Evolutionary conservation across 2,329 filamentous ascomycete genomes (phyloP).

Genomic region (Colletotrichum magnum): DNA sequence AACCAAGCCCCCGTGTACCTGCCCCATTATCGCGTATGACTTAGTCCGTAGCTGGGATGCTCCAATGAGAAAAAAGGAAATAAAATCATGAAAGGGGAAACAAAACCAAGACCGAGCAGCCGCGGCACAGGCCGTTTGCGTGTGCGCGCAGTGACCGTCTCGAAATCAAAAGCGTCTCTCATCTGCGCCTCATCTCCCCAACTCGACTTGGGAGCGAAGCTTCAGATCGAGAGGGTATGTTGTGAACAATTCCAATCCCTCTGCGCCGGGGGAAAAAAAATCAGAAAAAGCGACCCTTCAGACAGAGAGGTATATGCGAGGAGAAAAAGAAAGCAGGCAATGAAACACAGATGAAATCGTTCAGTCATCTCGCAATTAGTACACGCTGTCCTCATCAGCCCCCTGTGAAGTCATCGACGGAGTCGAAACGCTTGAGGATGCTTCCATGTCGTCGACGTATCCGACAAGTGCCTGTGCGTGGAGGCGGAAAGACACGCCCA

Average conservation of each 20-base stretch:
- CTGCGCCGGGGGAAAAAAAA: constrained; percentile 37
- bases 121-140: constrained; percentile 2
- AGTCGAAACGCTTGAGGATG: constrained; percentile 77
- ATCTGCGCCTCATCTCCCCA: constrained; percentile 33
- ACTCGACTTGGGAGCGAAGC: constrained; percentile 28
- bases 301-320: constrained; percentile 62
- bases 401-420: constrained; percentile 81
- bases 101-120: constrained; percentile 19
- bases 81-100: constrained; percentile 46
- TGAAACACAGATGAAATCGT: constrained; percentile 64
- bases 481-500: constrained; percentile 98
- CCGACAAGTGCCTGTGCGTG: constrained; percentile 95
- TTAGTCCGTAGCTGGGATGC: constrained; percentile 45
- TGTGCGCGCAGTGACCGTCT: constrained; percentile 17
- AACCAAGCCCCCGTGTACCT: constrained; percentile 45
- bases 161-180: constrained; percentile 28
- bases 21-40: constrained; percentile 61
- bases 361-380: constrained; percentile 68
- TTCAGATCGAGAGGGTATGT: constrained; percentile 29
- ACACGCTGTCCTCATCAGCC: constrained; percentile 80
- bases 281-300: constrained; percentile 42
- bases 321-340: constrained; percentile 50
- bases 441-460: constrained; percentile 88
- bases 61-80: constrained; percentile 39
- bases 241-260: constrained; percentile 33